phyloP scores from a whole-genome alignment of 1,284 basidiomycete genomes.

The Flammula alnicola region DNA sequence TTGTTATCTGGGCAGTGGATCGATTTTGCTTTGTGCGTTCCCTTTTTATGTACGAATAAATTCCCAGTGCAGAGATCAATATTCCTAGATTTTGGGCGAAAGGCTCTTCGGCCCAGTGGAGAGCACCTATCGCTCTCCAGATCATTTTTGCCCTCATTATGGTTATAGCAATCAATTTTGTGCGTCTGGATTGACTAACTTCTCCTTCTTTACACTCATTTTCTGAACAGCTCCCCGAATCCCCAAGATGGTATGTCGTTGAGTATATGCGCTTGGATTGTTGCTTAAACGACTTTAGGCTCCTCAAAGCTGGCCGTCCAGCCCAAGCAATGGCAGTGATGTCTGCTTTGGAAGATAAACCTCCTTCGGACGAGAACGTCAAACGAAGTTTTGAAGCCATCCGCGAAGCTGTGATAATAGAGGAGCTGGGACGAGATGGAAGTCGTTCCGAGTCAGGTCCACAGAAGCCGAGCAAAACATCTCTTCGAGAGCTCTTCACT shows the following conservation, averaged over 20 bases:
- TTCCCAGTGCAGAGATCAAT: background rate
- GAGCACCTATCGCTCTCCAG: conserved; percentile 73
- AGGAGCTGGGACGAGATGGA: conserved; percentile 30
- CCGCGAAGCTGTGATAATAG: conserved; percentile 51
- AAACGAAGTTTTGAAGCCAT: conserved; percentile 60
- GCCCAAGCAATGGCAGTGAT: conserved; percentile 70
- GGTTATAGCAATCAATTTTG: conserved; percentile 58
- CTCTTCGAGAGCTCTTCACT: conserved; percentile 59
- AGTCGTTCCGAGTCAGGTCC: conserved; percentile 10
- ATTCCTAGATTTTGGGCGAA: conserved; percentile 53
- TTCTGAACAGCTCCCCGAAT: conserved; percentile 61
- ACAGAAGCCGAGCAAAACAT: conserved; percentile 28
- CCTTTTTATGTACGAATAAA: background rate
- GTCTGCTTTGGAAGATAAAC: conserved; percentile 62
- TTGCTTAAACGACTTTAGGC: conserved; percentile 34
- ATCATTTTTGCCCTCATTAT: conserved; percentile 66
- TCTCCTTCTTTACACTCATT: background rate
- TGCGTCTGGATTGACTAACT: conserved; percentile 35
- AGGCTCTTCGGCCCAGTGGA: conserved; percentile 64
- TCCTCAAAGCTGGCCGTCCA: conserved; percentile 62
- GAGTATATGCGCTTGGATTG: background rate
- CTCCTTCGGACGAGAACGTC: conserved; percentile 54
- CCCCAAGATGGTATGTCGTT: conserved; percentile 58
- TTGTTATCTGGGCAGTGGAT: conserved; percentile 66
- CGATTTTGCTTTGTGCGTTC: conserved; percentile 58